Conservation (phyloP, 352 stramenopile genomes). For the Globisporangium orthogonon region DNA sequence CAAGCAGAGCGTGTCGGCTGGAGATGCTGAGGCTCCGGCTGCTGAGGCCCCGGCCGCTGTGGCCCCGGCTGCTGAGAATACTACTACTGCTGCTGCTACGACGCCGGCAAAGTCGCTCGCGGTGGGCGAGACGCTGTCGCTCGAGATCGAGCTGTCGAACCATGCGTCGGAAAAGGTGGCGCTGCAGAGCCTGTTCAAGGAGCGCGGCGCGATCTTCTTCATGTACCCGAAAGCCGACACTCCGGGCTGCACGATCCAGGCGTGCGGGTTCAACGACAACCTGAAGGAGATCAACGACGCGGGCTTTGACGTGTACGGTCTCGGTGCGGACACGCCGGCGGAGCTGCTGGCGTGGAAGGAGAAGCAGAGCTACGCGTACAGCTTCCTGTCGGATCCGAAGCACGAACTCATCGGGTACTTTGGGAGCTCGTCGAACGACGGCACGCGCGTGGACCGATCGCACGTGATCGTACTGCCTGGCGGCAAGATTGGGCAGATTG, state of each 20-base stretch:
- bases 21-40: not conserved
- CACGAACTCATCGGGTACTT: conserved; percentile 76
- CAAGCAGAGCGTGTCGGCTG: conserved; percentile 18
- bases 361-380: conserved; percentile 76
- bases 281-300: conserved; percentile 64
- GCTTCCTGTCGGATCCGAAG: conserved; percentile 73
- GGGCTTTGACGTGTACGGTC: conserved; percentile 76
- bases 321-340: conserved; percentile 61
- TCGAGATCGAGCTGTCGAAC: conserved; percentile 63
- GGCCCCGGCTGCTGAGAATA: not conserved
- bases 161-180: conserved; percentile 49
- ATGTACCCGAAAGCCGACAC: conserved; percentile 87
- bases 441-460: conserved; percentile 67
- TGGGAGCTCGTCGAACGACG: conserved; percentile 59
- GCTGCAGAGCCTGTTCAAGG: conserved; percentile 68
- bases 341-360: conserved; percentile 76
- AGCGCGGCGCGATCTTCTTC: conserved; percentile 80
- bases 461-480: conserved; percentile 81
- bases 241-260: conserved; percentile 76
- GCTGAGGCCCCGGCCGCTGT: too few relatives aligned
- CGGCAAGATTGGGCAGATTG: conserved; percentile 64
- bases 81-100: not conserved
- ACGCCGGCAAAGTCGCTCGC: conserved; percentile 17
- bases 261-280: conserved; percentile 83
- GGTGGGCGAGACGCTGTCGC: conserved; percentile 40